Evolutionary conservation across 306 rosid genomes (phyloP), one percentile per base, ranked within the genome.

Genomic region (Mimosa pudica): DNA sequence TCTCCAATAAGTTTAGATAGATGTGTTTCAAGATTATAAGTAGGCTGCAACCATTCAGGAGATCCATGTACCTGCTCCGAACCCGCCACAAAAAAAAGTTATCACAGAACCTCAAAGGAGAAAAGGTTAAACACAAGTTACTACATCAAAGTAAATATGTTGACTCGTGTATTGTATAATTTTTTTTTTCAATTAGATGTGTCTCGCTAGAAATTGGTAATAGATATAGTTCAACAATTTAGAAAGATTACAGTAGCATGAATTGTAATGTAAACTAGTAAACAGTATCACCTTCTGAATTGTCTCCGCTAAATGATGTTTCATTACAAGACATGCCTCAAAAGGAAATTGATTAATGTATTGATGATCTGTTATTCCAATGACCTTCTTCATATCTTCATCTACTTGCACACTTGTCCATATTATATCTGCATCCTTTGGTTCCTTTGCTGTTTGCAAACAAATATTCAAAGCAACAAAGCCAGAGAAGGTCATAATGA

Each of bases 271-370:
- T 45, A 41, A 70, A 35, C 58, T 66, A 78, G 74, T 32, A 62
- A n/a, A 73, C 70, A 81, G 79, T 76, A 72, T 80, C 47, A 94
- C 98, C 98, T 92, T 92, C 79, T 84, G 91, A 85, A 95, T 63
- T 45, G 98, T 92, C 83, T 92, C 97, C 8, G 98, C 97, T 84
- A 95, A 86, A 91, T 95, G 95, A 89, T 95, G 97, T 81, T 95
- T 95, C 97, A 94, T 94, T 81, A 94, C 98, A 68, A 94, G 87
- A 89, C 97, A 89, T 66, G 98, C 97, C 90, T 94, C 97, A 73
- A 89, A 91, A 65, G 98, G 97, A 84, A 91, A 94, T 82, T 94
- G 98, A 84, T 94, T 92, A 61, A 94, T 49, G 63, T 83, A 94
- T 75, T 94, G 98, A 70, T 80, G 86, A 77, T 91, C 97, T 20